Percentiles rank a stretch among this genome's conserved stretches.
Evolutionary conservation across 2,329 filamentous ascomycete genomes (phyloP).

Genomic region (Ilyonectria mors-panacis): DNA sequence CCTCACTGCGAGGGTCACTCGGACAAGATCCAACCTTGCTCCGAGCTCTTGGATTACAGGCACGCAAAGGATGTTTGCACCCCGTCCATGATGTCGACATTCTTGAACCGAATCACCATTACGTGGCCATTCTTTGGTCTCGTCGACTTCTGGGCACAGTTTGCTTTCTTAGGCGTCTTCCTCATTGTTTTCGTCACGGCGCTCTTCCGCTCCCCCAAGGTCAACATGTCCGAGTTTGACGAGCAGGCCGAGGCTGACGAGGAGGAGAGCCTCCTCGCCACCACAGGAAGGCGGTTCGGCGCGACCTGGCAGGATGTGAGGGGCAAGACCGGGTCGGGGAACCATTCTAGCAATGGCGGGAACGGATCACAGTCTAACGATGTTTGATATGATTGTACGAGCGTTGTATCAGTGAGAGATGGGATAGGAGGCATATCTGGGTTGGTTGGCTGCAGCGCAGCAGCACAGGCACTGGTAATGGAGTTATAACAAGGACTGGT

Average conservation of each 20-base stretch:
- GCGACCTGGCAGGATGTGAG: conserved; percentile 93
- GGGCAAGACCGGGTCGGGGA: conserved; percentile 58
- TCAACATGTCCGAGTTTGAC: conserved; percentile 84
- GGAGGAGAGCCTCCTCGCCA: conserved; percentile 91
- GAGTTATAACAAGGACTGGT: conserved; percentile 20
- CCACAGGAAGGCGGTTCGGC: conserved; percentile 84
- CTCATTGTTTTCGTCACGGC: conserved; percentile 84
- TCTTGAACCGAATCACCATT: conserved; percentile 91
- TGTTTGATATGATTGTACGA: conserved; percentile 28
- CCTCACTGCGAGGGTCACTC: conserved; percentile 82
- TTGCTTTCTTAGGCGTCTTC: conserved; percentile 89
- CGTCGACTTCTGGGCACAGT: conserved; percentile 97
- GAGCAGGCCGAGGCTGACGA: conserved; percentile 93
- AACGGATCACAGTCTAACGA: conserved; percentile 39
- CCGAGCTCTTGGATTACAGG: conserved; percentile 79
- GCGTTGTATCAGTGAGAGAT: neutral
- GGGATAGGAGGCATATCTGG: conserved; percentile 20
- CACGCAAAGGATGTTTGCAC: conserved; percentile 88
- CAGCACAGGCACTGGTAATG: conserved; percentile 1
- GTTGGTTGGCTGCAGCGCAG: neutral
- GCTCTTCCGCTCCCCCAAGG: conserved; percentile 83
- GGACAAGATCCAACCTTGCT: conserved; percentile 84
- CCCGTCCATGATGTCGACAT: conserved; percentile 90
- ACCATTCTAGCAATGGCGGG: conserved; percentile 21
- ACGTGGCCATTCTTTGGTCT: conserved; percentile 97